Percentiles rank a stretch among this genome's conserved stretches.
These are phyloP conservation scores for Coniochaeta pulveracea DNA, from an alignment of 2,329 filamentous ascomycete genomes.

Conservation along the genomic window DNA sequence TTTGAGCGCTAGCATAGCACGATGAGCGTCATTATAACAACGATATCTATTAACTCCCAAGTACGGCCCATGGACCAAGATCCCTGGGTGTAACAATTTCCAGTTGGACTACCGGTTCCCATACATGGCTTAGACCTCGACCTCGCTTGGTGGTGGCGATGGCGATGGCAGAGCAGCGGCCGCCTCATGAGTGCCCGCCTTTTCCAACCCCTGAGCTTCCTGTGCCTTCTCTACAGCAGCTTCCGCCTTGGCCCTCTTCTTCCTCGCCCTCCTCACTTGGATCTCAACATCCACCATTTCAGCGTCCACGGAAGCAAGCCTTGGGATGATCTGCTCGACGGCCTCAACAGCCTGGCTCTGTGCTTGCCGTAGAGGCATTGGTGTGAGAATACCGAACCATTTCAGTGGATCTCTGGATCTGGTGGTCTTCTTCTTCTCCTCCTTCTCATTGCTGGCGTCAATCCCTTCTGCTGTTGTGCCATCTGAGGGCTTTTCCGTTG, in stretches of 20 bases:
- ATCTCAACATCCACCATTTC: conserved; percentile 57
- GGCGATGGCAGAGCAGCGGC: not conserved
- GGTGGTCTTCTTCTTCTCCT: conserved; percentile 6
- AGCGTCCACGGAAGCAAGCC: conserved; percentile 42
- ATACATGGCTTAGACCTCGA: too few species aligned
- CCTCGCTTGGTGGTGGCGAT: too few species aligned
- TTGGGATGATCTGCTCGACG: conserved; percentile 46
- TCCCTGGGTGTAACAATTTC: too few species aligned
- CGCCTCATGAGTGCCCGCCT: not conserved
- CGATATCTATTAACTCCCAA: too few species aligned
- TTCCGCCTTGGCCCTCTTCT: conserved; percentile 38
- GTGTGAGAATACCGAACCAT: conserved; percentile 46
- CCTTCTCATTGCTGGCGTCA: conserved; percentile 4
- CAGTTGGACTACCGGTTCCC: too few species aligned
- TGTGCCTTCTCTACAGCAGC: conserved; percentile 20
- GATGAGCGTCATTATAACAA: too few species aligned
- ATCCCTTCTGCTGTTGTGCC: conserved; percentile 5
- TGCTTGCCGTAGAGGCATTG: conserved; percentile 40
- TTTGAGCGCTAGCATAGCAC: too few species aligned
- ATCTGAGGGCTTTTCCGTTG: conserved; percentile 7
- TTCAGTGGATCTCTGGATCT: conserved; percentile 39
- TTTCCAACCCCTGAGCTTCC: conserved; percentile 2
- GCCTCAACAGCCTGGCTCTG: conserved; percentile 46
- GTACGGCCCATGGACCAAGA: too few species aligned
- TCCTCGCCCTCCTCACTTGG: conserved; percentile 51